Evolutionary conservation across 495 filamentous ascomycete species (phyloP), one percentile per base, ranked within the genome.

Genomic region (Daldinia grandis): DNA sequence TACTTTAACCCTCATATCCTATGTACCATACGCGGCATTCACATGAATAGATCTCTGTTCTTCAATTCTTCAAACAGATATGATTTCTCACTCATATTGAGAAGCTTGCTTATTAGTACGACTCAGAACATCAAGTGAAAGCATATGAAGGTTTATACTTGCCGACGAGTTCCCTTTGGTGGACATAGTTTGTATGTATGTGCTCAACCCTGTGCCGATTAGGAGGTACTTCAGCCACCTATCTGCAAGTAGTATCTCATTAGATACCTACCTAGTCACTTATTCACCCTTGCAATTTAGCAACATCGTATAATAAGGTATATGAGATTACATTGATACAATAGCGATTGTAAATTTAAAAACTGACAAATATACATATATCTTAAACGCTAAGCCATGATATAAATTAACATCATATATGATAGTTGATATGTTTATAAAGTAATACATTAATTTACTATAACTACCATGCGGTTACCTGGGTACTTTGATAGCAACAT

Each of bases 1-100:
- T 67, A 62, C 47, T 53, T 69, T 40, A 63, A 68, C 64, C 63
- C 65, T 53, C 42, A 59, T 70, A 24, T 57, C 65, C 65, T 61
- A 68, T 77, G 75, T 77, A 77, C 58, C 71, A 75, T 75, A 72
- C 62, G 70, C 67, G 67, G 66, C 72, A 66, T 69, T 63, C 69
- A 62, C 42, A 51, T 61, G 67, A 77, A 77, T 75, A 76, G 70
- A 77, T 72, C 70, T 72, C 51, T 69, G 67, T 74, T 73, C 68
- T 58, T 70, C 35, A 66, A 66, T n/a, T 62, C n/a, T 51, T 5
- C 14, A 15, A 7, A 5, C n/a, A 35, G 49, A 30, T 44, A 5
- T 38, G 24, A n/a, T 47, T 38, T 4, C 15, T 24, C 6, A 1
- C 12, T 35, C 53, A 10, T 35, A 31, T 35, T 10, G 4, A 17